These are phyloP conservation scores for Emmonsia crescens DNA, from an alignment of 2,329 filamentous ascomycete species.

Conservation along the genomic window DNA sequence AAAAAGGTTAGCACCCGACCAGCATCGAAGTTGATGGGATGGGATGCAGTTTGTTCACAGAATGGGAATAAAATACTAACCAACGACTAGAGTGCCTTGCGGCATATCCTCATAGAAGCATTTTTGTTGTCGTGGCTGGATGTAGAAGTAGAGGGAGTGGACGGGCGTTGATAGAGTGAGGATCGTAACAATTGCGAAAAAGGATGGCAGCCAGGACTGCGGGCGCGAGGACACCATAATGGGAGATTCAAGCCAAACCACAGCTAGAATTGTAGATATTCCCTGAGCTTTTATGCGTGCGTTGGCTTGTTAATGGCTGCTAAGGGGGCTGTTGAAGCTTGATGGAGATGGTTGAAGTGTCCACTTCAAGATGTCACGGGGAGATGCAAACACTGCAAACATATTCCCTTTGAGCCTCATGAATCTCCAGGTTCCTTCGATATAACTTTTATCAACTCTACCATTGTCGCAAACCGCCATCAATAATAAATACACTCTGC, in stretches of 20 bases:
- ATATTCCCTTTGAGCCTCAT: background rate
- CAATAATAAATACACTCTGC: background rate
- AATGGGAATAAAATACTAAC: slow-evolving; percentile 26
- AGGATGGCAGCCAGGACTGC: slow-evolving; percentile 30
- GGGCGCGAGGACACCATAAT: slow-evolving; percentile 28
- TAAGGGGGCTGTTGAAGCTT: background rate
- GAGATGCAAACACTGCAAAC: background rate
- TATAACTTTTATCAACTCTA: background rate
- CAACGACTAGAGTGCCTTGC: slow-evolving; percentile 93
- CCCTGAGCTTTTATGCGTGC: background rate
- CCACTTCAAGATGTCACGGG: background rate
- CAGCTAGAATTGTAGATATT: background rate
- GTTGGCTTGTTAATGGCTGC: background rate
- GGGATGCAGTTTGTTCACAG: background rate
- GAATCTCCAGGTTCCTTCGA: background rate
- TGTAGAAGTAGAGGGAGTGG: slow-evolving; percentile 89
- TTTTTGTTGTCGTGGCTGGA: slow-evolving; percentile 74
- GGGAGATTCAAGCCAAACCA: background rate
- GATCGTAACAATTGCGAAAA: slow-evolving; percentile 54
- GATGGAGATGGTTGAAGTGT: background rate
- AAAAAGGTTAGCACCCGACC: slow-evolving; percentile 2
- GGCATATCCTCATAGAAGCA: slow-evolving; percentile 98
- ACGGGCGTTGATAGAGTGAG: slow-evolving; percentile 51
- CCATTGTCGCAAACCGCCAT: background rate
- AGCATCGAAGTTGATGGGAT: background rate